A percentile compares a stretch with the other conserved stretches of the same genome.
These are phyloP conservation scores for Nothophoma quercina DNA, from an alignment of 2,329 filamentous ascomycete genomes.

Conservation along the genomic window DNA sequence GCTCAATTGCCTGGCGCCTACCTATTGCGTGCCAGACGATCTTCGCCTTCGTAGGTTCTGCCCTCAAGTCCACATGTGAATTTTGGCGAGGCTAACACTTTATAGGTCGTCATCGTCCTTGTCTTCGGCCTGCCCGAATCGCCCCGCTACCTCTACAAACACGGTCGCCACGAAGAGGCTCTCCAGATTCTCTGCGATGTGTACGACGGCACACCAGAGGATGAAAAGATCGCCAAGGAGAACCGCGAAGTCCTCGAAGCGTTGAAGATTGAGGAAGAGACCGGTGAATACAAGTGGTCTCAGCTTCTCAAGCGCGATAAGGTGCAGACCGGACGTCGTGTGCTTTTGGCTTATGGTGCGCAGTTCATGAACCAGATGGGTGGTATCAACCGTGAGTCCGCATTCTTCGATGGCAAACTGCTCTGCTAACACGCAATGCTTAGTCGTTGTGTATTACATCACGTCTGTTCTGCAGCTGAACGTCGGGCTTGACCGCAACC, in stretches of 20 bases:
- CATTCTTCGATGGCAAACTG: too few relatives aligned
- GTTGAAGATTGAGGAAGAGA: slow-evolving; percentile 45
- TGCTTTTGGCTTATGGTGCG: slow-evolving; percentile 50
- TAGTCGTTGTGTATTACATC: slow-evolving; percentile 56
- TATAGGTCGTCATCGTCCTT: slow-evolving; percentile 48
- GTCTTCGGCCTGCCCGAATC: slow-evolving; percentile 48
- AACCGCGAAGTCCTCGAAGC: slow-evolving; percentile 55
- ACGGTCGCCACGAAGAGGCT: slow-evolving; percentile 56
- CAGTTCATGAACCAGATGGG: slow-evolving; percentile 53
- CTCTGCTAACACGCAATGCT: too few relatives aligned
- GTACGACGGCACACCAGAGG: slow-evolving; percentile 56
- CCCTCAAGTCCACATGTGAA: too few relatives aligned
- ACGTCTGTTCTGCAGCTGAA: slow-evolving; percentile 56
- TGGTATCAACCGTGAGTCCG: slow-evolving; percentile 45
- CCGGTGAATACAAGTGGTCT: slow-evolving; percentile 50
- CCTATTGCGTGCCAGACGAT: slow-evolving; percentile 58
- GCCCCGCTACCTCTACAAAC: slow-evolving; percentile 37
- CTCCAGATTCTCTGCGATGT: slow-evolving; percentile 59
- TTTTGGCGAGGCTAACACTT: background rate
- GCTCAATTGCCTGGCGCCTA: slow-evolving; percentile 56
- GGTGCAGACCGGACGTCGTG: slow-evolving; percentile 51
- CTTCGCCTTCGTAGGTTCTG: slow-evolving; percentile 45
- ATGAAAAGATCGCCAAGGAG: slow-evolving; percentile 61
- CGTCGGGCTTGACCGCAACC: slow-evolving; percentile 54
- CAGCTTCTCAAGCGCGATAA: slow-evolving; percentile 50